Base-by-base conservation (phyloP, 2,329 filamentous ascomycete species). In the Ilyonectria robusta region DNA sequence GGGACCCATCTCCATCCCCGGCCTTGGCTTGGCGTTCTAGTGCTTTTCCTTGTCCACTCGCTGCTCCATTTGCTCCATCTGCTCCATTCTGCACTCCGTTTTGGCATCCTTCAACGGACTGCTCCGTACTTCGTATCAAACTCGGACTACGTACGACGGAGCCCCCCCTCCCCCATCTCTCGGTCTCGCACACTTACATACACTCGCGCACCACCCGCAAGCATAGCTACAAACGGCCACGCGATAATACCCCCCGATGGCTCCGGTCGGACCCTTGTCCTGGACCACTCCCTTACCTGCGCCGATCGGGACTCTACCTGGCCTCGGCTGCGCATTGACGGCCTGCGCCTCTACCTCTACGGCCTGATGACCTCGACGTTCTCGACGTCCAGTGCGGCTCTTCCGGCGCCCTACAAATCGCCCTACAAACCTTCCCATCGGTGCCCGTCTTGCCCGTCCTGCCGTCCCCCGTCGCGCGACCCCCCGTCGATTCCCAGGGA, bases 381-480 rank as follows among this genome's bases (percentile, higher is more conserved):
- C 33, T 59, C 59, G 51, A 29, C 59, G 40, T 48, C 47, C 37
- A 13, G 37, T 71, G 68, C 69, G 72, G 71, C 72, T 75, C 72
- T 69, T 60, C 62, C 59, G 60, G 59, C 29, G n/a, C 60, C 66
- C 70, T 68, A 62, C 67, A 63, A 54, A 29, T 44, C 37, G 19
- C 59, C 67, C 65, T 67, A 59, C 68, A 68, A 57, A 44, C 54
- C 44, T 53, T 37, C 56, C 26, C 57, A 48, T 63, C 62, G 66
- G 65, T 60, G 56, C 59, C 59, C 59, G 62, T 56, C 62, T 59
- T 47, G 48, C 57, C 60, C 44, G 29, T 37, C 50, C 37, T 51
- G 13, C 37, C 54, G 55, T 11, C 59, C 46, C 48, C 56, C 56
- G 55, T 63, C 54, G 55, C 53, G 61, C 53, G 44, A 61, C 26